phyloP scores from a whole-genome alignment of 2,329 filamentous ascomycete species.

The Coniochaeta ligniaria region DNA sequence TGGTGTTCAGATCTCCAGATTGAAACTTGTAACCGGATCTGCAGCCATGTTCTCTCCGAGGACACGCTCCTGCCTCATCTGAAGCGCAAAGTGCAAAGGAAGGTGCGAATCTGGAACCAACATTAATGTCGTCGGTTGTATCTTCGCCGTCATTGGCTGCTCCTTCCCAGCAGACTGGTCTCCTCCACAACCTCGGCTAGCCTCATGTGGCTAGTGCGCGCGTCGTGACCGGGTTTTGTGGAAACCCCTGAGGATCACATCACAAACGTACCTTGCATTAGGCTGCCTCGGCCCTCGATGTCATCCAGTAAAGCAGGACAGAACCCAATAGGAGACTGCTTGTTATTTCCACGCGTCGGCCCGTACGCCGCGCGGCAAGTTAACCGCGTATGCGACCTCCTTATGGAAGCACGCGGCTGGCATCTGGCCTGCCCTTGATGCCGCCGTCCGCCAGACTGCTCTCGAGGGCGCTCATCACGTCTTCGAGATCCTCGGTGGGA shows the following conservation, averaged over 20 bases:
- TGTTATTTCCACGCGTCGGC: too few relatives aligned
- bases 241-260: neutral
- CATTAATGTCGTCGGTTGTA: neutral
- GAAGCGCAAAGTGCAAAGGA: too few relatives aligned
- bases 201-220: neutral
- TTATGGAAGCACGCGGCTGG: too few relatives aligned
- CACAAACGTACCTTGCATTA: neutral
- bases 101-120: too few relatives aligned
- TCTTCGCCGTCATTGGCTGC: neutral
- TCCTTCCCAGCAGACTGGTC: neutral
- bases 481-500: slow-evolving; percentile 1
- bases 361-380: too few relatives aligned
- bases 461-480: neutral
- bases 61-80: too few relatives aligned
- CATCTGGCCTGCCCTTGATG: too few relatives aligned
- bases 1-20: neutral
- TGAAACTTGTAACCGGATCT: neutral
- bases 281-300: too few relatives aligned
- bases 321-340: too few relatives aligned
- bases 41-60: too few relatives aligned
- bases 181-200: neutral
- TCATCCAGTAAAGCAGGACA: too few relatives aligned
- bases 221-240: neutral
- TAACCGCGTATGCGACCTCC: too few relatives aligned
- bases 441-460: neutral